A percentile compares a stretch with the other conserved stretches of the same genome.
These are phyloP conservation scores for Cornus suecica DNA, from an alignment of 148 eudicot species.

Conservation along the genomic window DNA sequence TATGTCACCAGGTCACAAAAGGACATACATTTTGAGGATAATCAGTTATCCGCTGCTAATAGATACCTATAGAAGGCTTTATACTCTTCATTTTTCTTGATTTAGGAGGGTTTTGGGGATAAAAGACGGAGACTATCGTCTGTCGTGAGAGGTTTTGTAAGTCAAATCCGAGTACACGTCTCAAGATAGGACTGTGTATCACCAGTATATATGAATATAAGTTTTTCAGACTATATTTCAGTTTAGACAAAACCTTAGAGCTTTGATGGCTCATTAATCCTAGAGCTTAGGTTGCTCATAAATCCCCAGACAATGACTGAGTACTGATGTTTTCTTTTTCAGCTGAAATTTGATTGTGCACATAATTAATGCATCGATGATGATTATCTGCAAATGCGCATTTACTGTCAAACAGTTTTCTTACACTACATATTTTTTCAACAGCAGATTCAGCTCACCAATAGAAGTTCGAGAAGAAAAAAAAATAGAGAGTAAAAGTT, in stretches of 20 bases:
- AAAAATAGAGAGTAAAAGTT: background rate
- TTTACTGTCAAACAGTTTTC: background rate
- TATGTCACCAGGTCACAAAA: no score
- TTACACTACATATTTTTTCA: background rate
- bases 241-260: background rate
- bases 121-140: no score
- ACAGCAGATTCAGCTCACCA: background rate
- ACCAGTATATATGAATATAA: background rate
- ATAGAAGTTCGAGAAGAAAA: background rate
- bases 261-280: background rate
- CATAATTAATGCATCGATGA: background rate
- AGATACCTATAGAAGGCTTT: no score
- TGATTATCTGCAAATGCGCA: slow-evolving; percentile 1
- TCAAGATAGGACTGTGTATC: background rate
- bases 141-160: no score
- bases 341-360: background rate
- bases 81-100: no score
- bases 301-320: background rate
- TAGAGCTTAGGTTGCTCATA: no score
- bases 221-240: background rate
- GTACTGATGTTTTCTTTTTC: background rate
- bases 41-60: no score
- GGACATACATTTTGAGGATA: no score
- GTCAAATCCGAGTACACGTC: background rate
- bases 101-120: no score